Evolutionary conservation across 306 rosid species (phyloP).

Genomic region (Aeschynomene evenia): DNA sequence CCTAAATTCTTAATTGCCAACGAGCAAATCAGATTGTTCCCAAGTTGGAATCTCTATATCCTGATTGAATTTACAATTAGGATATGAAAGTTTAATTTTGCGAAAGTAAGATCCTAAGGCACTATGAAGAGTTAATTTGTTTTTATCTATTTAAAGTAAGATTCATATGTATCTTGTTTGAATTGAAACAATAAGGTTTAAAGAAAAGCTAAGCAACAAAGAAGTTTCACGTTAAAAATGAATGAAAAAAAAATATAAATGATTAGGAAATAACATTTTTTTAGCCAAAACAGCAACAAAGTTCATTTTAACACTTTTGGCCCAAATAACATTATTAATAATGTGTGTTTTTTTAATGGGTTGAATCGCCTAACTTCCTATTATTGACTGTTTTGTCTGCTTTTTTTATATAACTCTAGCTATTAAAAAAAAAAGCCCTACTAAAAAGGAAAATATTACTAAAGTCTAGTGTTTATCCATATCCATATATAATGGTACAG

Average conservation of each 20-base stretch:
- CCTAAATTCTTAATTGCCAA: slow-evolving; percentile 14
- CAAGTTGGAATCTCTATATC: slow-evolving; percentile 26
- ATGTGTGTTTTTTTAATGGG: too few relatives aligned
- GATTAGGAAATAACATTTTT: too few relatives aligned
- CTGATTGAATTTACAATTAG: slow-evolving; percentile 20
- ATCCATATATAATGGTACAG: not conserved
- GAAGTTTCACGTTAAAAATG: not conserved
- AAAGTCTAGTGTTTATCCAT: not conserved
- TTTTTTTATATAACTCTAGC: too few relatives aligned
- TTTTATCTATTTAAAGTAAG: not conserved
- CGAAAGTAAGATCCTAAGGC: slow-evolving; percentile 21
- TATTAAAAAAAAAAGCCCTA: too few relatives aligned
- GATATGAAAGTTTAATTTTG: slow-evolving; percentile 8
- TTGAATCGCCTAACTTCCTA: too few relatives aligned
- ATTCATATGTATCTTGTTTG: too few relatives aligned
- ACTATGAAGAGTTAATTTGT: not conserved
- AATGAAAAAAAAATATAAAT: not conserved
- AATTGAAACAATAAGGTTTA: too few relatives aligned
- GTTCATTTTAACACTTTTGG: too few relatives aligned
- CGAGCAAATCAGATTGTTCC: slow-evolving; percentile 24
- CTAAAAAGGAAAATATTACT: not conserved
- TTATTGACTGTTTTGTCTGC: too few relatives aligned
- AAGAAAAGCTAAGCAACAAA: not conserved
- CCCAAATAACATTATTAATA: too few relatives aligned
- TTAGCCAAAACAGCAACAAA: too few relatives aligned